Conservation (phyloP, 371 early-diverging fungal genomes). For the Thermomucor indicae-seudaticae region DNA sequence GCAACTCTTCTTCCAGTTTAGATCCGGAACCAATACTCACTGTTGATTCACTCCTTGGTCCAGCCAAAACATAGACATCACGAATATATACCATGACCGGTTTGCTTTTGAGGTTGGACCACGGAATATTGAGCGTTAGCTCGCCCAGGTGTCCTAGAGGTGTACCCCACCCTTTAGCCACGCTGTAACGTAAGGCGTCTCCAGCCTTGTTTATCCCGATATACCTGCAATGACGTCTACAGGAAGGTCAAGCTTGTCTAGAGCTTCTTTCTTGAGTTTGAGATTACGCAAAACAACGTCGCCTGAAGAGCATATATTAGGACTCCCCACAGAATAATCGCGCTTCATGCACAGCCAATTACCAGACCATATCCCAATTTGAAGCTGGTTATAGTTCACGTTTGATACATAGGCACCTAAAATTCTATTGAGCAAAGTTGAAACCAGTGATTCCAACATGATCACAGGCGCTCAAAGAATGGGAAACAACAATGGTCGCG, state of each 20-base stretch:
- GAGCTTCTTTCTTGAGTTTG: conserved; percentile 82
- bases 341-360: conserved; percentile 5
- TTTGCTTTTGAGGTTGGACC: conserved; percentile 93
- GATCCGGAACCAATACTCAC: not conserved
- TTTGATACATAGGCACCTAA: conserved; percentile 96
- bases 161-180: too few relatives aligned
- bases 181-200: too few relatives aligned
- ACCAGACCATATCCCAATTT: conserved; percentile 97
- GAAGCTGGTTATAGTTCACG: conserved; percentile 92
- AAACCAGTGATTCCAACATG: conserved; percentile 93
- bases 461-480: too few relatives aligned
- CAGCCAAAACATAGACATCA: conserved; percentile 85
- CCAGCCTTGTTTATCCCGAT: not conserved
- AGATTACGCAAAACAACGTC: conserved; percentile 94
- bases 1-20: not conserved
- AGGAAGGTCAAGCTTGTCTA: conserved; percentile 92
- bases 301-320: conserved; percentile 47
- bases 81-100: conserved; percentile 88
- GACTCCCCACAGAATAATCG: not conserved
- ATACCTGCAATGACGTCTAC: conserved; percentile 90
- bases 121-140: conserved; percentile 90
- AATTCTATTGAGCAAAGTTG: conserved; percentile 85
- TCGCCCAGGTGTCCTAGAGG: conserved; percentile 70
- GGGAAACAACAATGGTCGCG: too few relatives aligned
- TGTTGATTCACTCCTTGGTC: conserved; percentile 74